These are phyloP conservation scores for Anethum foeniculum DNA, from an alignment of 140 eudicot species.

Conservation along the genomic window DNA sequence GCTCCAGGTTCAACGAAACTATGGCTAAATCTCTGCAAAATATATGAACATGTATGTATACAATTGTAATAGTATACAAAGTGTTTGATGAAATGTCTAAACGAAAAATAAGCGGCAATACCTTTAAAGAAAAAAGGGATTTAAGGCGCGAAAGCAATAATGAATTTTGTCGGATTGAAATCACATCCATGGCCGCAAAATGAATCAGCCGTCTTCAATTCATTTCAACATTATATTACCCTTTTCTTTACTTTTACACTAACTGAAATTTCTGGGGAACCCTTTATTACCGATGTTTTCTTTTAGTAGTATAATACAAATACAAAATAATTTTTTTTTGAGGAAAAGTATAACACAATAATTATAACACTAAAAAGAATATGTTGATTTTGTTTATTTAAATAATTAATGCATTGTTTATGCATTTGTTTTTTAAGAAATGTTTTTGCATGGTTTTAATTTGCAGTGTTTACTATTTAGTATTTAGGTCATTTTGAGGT, in stretches of 20 bases:
- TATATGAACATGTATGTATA: neutral
- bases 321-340: too few species aligned
- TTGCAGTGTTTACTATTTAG: too few species aligned
- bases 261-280: too few species aligned
- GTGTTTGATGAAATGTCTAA: conserved; percentile 52
- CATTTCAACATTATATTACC: neutral
- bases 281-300: neutral
- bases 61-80: conserved; percentile 1
- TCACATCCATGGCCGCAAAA: conserved; percentile 26
- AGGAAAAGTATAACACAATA: too few species aligned
- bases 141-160: conserved; percentile 31
- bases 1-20: conserved; percentile 26
- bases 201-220: neutral
- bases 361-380: too few species aligned
- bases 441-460: too few species aligned
- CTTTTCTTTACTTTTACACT: neutral
- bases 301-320: too few species aligned
- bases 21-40: conserved; percentile 32
- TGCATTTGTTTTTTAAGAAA: too few species aligned
- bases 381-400: too few species aligned
- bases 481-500: too few species aligned
- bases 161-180: conserved; percentile 22
- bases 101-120: conserved; percentile 12
- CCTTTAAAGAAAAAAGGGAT: conserved; percentile 43
- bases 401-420: too few species aligned